These are phyloP conservation scores for Phytophthora hibernalis DNA, from an alignment of 352 stramenopile species.

Conservation along the genomic window DNA sequence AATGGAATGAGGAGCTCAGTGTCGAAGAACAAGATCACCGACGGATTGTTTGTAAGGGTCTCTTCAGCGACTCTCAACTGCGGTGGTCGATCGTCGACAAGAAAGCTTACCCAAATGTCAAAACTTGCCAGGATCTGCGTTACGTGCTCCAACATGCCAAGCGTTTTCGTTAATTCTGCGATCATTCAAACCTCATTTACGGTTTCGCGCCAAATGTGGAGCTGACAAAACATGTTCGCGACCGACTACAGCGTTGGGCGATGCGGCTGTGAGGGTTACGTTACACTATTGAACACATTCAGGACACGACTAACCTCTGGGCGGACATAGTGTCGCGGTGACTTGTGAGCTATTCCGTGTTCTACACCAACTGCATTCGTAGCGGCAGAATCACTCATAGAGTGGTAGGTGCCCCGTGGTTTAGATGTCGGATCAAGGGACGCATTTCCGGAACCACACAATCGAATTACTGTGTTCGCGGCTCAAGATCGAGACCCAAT, in stretches of 20 bases:
- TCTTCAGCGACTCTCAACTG: not conserved
- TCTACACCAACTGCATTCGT: not conserved
- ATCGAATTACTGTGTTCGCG: constrained; percentile 5
- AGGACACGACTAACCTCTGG: not conserved
- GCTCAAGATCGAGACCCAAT: not conserved
- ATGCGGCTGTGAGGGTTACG: not conserved
- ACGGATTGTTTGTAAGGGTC: constrained; percentile 1
- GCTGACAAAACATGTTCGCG: not conserved
- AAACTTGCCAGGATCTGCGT: not conserved
- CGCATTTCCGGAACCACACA: constrained; percentile 19
- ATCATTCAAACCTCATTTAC: not conserved
- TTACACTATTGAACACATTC: constrained; percentile 8
- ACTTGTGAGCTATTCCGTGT: constrained; percentile 5
- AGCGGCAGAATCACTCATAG: constrained; percentile 2
- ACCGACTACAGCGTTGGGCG: not conserved
- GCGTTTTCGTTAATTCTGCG: not conserved
- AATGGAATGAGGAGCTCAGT: not conserved
- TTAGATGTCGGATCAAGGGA: constrained; percentile 13
- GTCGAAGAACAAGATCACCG: constrained; percentile 3
- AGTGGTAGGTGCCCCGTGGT: not conserved
- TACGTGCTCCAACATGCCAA: not conserved
- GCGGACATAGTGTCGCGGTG: not conserved
- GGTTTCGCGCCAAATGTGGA: not conserved
- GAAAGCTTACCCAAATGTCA: not conserved
- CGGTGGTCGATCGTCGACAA: constrained; percentile 10